Evolutionary conservation across 2,329 filamentous ascomycete species (phyloP).

Genomic region (Fonsecaea monophora): DNA sequence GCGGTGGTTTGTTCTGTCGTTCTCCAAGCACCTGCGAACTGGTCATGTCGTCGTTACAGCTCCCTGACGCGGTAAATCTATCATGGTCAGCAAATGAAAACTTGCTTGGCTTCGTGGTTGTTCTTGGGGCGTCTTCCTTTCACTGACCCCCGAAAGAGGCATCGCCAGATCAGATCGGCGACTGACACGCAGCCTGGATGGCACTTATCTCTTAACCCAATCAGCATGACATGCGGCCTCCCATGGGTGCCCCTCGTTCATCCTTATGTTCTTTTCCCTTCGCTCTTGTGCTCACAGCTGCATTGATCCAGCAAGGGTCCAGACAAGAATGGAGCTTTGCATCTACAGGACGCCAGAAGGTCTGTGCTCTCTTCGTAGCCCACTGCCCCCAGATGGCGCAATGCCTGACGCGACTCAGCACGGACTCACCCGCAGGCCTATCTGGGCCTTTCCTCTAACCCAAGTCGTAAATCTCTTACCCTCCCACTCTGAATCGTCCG

Average conservation of each 20-base stretch:
- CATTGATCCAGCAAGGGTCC: conserved; percentile 32
- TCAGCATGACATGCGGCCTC: conserved; percentile 19
- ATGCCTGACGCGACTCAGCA: conserved; percentile 36
- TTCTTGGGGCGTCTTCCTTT: conserved; percentile 4
- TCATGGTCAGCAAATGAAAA: background rate
- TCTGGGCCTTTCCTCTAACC: conserved; percentile 15
- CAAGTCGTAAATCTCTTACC: conserved; percentile 7
- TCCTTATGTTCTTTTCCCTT: conserved; percentile 4
- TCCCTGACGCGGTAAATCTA: background rate
- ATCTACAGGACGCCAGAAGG: conserved; percentile 22
- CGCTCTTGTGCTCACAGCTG: conserved; percentile 26
- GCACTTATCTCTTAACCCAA: conserved; percentile 6
- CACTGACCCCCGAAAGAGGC: background rate
- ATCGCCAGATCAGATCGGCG: conserved; percentile 22
- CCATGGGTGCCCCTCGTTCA: background rate
- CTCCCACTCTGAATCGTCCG: conserved; percentile 20
- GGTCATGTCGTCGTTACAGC: conserved; percentile 1
- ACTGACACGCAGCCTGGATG: background rate
- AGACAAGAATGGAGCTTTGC: conserved; percentile 35
- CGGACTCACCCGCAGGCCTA: conserved; percentile 36
- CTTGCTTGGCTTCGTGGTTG: conserved; percentile 2
- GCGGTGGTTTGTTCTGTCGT: conserved; percentile 12
- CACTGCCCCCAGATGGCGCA: conserved; percentile 37
- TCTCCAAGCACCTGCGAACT: conserved; percentile 6
- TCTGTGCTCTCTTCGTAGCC: conserved; percentile 26